Base-by-base conservation (phyloP, 768 basidiomycete species). In the Suillus luteus region DNA sequence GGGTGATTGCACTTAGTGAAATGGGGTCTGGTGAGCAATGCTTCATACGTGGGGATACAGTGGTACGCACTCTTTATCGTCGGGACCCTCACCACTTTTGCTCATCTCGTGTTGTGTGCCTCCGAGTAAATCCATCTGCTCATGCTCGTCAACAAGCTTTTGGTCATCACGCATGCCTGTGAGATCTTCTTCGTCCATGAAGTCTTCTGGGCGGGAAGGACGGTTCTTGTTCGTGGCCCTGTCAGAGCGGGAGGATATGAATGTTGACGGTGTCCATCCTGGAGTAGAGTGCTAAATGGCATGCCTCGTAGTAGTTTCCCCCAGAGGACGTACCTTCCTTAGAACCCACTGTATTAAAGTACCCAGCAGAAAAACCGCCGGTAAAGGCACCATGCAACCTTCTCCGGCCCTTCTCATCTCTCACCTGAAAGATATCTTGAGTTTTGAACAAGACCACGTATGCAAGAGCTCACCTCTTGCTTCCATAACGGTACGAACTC, bases 401-500 rank as follows among this genome's bases (percentile, higher is more conserved):
- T 67, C 94, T 80, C 52, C 96, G 85, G 38, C 95, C 95, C 72
- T 97, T 87, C 77, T 99, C 96, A 78, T 99, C 96, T 68, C 91
- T 83, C 12, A 95, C 93, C 91, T 95, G 70, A 59, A 66, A 9
- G 51, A 55, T 19, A 69, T 69, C 27, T 49, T 48, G 62, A 65
- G 33, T 40, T 24, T 60, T 65, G 66, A 64, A 57, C 58, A 62
- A 69, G 64, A 68, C 64, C 69, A 67, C 64, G 64, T 63, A 68
- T 65, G 33, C 63, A 64, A 11, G 60, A 63, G 67, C 84, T 63
- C 70, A 93, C 95, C 68, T 98, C 96, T 82, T 99, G 97, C 73
- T 98, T 94, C 96, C 97, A 99, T 61, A 97, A 76, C 0, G 97
- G 96, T 33, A 98, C 95, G 74, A 96, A 99, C 74, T 99, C 97